Conservation (phyloP, 1,284 basidiomycete genomes). For the Kwoniella shivajii region DNA sequence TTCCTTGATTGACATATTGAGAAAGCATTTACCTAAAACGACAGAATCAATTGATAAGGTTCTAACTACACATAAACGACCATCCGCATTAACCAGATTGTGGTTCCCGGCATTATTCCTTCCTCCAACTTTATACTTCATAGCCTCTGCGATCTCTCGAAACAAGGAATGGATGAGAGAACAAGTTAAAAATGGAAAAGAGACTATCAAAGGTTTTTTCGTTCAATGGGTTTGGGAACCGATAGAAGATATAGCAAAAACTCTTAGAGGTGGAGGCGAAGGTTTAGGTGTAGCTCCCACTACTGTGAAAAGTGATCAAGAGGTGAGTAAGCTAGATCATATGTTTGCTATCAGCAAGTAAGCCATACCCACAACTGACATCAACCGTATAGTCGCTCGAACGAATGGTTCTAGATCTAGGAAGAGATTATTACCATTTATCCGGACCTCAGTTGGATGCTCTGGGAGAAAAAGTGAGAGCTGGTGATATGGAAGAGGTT, state of each 20-base stretch:
- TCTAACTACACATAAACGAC: slow-evolving; percentile 40
- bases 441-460: slow-evolving; percentile 63
- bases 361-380: too few relatives aligned
- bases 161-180: slow-evolving; percentile 56
- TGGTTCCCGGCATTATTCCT: slow-evolving; percentile 54
- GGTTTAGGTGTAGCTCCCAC: slow-evolving; percentile 58
- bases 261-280: slow-evolving; percentile 61
- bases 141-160: slow-evolving; percentile 26
- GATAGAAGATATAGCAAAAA: slow-evolving; percentile 76
- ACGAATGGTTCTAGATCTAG: slow-evolving; percentile 86
- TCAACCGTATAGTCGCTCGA: slow-evolving; percentile 69
- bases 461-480: slow-evolving; percentile 68
- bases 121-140: slow-evolving; percentile 42
- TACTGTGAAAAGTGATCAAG: slow-evolving; percentile 52
- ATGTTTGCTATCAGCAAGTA: too few relatives aligned
- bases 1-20: slow-evolving; percentile 38
- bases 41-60: slow-evolving; percentile 20
- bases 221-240: slow-evolving; percentile 87
- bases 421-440: slow-evolving; percentile 67
- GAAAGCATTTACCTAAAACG: slow-evolving; percentile 35
- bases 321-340: too few relatives aligned
- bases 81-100: slow-evolving; percentile 45
- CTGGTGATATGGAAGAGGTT: slow-evolving; percentile 86
- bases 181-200: slow-evolving; percentile 64
- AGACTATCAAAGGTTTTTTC: slow-evolving; percentile 76